Evolutionary conservation across 2,329 filamentous ascomycete genomes (phyloP).

Genomic region (Chalaropsis ovoidea): DNA sequence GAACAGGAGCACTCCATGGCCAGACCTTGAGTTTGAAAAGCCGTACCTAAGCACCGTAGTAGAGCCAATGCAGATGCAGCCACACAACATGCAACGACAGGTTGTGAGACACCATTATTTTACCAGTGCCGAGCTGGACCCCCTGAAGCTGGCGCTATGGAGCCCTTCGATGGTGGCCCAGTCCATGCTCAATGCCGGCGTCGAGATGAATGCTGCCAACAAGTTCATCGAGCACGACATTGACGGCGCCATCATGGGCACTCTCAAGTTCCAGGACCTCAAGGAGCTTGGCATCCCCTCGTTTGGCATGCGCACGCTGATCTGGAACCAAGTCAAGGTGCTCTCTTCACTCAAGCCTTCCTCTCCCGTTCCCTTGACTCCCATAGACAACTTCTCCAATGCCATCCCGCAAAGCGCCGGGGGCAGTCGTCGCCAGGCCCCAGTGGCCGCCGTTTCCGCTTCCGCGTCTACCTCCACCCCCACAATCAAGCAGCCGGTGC

Average conservation of each 20-base stretch:
- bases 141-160: conserved; percentile 54
- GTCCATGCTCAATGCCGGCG: conserved; percentile 76
- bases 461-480: conserved; percentile 28
- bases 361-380: conserved; percentile 47
- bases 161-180: conserved; percentile 66
- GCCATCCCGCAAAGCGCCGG: conserved; percentile 35
- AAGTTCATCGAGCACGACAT: conserved; percentile 90
- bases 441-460: conserved; percentile 21
- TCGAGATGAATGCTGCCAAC: conserved; percentile 66
- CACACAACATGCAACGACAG: background rate
- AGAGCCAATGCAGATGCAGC: conserved; percentile 1
- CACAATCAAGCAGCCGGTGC: background rate
- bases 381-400: conserved; percentile 50
- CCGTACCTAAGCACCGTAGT: background rate
- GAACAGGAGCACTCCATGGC: conserved; percentile 31
- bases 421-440: conserved; percentile 25
- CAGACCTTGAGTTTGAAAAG: conserved; percentile 21
- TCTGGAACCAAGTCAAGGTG: conserved; percentile 70
- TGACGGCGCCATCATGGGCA: conserved; percentile 72
- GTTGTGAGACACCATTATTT: conserved; percentile 42
- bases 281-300: conserved; percentile 72
- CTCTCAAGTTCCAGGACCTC: conserved; percentile 82
- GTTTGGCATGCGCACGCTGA: conserved; percentile 67
- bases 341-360: conserved; percentile 49
- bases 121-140: conserved; percentile 48